A percentile compares a stretch with the other conserved stretches of the same genome.
Conservation (phyloP, 2,329 filamentous ascomycete genomes). For the Venturia asperata region DNA sequence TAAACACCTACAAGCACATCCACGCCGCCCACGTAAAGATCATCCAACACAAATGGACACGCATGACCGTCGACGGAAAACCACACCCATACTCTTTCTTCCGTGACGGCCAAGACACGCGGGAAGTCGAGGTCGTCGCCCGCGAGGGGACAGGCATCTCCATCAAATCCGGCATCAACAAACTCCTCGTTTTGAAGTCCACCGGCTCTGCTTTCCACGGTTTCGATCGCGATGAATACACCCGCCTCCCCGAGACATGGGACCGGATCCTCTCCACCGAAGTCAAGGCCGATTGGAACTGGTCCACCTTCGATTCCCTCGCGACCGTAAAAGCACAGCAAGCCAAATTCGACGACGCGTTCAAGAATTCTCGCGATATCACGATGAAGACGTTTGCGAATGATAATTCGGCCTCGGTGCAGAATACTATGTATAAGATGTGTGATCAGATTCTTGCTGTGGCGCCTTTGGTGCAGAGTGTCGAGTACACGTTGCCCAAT, state of each 20-base stretch:
- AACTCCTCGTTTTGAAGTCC: conserved; percentile 86
- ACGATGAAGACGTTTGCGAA: conserved; percentile 88
- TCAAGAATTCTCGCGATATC: conserved; percentile 67
- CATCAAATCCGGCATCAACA: conserved; percentile 70
- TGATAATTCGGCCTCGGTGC: conserved; percentile 86
- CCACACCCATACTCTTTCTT: conserved; percentile 93
- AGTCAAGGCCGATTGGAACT: conserved; percentile 79
- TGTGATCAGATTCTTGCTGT: conserved; percentile 72
- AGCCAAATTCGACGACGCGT: conserved; percentile 70
- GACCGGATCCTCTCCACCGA: conserved; percentile 94
- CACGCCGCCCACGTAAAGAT: conserved; percentile 74
- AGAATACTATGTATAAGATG: conserved; percentile 99
- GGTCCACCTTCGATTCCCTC: conserved; percentile 63
- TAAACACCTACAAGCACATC: conserved; percentile 83
- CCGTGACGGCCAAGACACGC: conserved; percentile 81
- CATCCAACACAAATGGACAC: conserved; percentile 82
- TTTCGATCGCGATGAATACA: conserved; percentile 89
- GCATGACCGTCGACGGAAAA: conserved; percentile 78
- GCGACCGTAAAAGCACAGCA: conserved; percentile 58
- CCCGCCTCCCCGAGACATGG: conserved; percentile 81
- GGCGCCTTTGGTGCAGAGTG: conserved; percentile 62
- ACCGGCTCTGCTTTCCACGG: conserved; percentile 94
- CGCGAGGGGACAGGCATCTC: conserved; percentile 56
- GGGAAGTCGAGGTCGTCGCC: conserved; percentile 69
- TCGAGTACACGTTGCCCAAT: conserved; percentile 84